Evolutionary conservation across 768 basidiomycete species (phyloP).

Genomic region (Kwoniella europaea): DNA sequence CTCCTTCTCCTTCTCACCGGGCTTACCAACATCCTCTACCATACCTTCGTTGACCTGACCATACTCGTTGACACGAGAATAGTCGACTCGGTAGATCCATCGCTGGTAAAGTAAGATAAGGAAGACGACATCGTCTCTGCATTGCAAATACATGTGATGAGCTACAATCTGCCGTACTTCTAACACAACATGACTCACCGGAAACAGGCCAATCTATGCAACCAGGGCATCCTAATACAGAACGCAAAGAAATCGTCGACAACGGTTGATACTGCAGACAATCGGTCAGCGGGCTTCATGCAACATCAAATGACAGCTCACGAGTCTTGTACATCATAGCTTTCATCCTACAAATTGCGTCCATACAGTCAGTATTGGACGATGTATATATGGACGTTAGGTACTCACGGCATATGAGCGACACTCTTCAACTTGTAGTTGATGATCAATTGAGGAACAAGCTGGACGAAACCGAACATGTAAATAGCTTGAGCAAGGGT

Average conservation of each 20-base stretch:
- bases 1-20: slow-evolving; percentile 39
- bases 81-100: slow-evolving; percentile 97
- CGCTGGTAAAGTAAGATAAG: slow-evolving; percentile 92
- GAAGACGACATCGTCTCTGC: slow-evolving; percentile 69
- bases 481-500: slow-evolving; percentile 71
- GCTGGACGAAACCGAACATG: slow-evolving; percentile 96
- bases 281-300: slow-evolving; percentile 13
- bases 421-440: slow-evolving; percentile 97
- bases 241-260: slow-evolving; percentile 89
- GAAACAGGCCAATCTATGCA: slow-evolving; percentile 63
- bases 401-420: slow-evolving; percentile 79
- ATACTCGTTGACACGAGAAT: slow-evolving; percentile 93
- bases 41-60: slow-evolving; percentile 69
- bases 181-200: slow-evolving; percentile 22
- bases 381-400: not conserved
- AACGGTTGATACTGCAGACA: slow-evolving; percentile 54
- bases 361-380: slow-evolving; percentile 10
- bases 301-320: slow-evolving; percentile 61
- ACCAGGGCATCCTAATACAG: slow-evolving; percentile 94
- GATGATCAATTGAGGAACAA: slow-evolving; percentile 69
- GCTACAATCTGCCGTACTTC: not conserved
- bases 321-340: slow-evolving; percentile 92
- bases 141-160: not conserved
- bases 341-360: slow-evolving; percentile 67
- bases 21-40: slow-evolving; percentile 52